Base-by-base conservation (phyloP, 176 grass and related monocot genomes). In the Saccharum officinarum region DNA sequence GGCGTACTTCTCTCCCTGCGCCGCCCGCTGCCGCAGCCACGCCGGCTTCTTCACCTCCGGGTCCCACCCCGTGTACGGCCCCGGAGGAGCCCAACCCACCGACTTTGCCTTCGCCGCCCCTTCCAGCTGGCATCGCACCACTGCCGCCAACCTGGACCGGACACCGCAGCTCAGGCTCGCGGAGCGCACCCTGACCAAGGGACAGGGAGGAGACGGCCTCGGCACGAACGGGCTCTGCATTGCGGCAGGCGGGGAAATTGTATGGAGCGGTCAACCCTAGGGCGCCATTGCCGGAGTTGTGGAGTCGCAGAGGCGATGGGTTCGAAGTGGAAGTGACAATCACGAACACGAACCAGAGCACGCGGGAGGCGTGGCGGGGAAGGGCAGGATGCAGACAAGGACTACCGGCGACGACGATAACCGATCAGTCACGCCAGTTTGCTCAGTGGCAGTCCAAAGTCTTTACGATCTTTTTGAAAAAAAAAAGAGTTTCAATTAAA, bases 11-110 rank as follows among this genome's bases (percentile, higher is more conserved):
- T 49, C 14, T 16, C 46, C 46, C 46, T 49, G 46, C 14, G 46
- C 46, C 46, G 46, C 46, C 46, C 46, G 46, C 46, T 49, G 46
- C 14, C 46, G 46, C 46, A 49, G 46, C 46, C 46, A 49, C 46
- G 46, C 46, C 46, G 14, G 46, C 14, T 49, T 49, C 46, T 49
- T 49, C 46, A 49, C 46, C 14, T 49, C 46, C 46, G 46, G 14
- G 46, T 49, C 46, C 46, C 46, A 14, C 14, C 46, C 46, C 46
- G 46, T 49, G 46, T 49, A 49, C 46, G 46, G 46, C 14, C 45
- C 38, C 86, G 50, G 82, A 44, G 77, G 78, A 17, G 91, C 92
- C 83, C 87, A 83, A 0, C 91, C 80, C 7, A 33, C 66, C 26
- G 68, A 14, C 3, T 14, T 6, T 31, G 52, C 73, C 36, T 65